Evolutionary conservation across 2,329 filamentous ascomycete species (phyloP).

Genomic region (Arthroderma uncinatum): DNA sequence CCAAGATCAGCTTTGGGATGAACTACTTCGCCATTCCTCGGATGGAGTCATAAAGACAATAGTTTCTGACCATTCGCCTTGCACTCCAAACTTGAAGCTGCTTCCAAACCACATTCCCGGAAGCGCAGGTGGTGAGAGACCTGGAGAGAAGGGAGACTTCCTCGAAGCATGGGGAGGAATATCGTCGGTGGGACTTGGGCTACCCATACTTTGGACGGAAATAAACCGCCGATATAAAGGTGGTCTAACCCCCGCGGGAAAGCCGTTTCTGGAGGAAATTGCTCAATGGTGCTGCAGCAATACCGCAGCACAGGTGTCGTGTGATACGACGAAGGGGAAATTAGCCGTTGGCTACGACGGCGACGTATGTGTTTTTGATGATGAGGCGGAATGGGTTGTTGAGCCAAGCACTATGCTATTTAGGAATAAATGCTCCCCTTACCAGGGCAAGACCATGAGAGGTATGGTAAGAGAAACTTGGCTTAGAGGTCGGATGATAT

Average conservation of each 20-base stretch:
- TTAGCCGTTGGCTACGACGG: constrained; percentile 73
- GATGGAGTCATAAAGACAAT: constrained; percentile 82
- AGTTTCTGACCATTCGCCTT: constrained; percentile 91
- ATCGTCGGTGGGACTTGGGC: constrained; percentile 79
- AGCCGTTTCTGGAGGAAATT: constrained; percentile 56
- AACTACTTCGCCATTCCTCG: constrained; percentile 48
- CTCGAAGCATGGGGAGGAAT: constrained; percentile 96
- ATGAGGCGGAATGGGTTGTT: constrained; percentile 65
- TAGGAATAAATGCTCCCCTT: constrained; percentile 84
- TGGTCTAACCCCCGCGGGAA: constrained; percentile 20
- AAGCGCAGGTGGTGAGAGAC: constrained; percentile 23
- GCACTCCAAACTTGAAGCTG: constrained; percentile 87
- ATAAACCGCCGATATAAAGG: constrained; percentile 39
- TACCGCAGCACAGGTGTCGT: constrained; percentile 77
- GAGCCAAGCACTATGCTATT: constrained; percentile 75
- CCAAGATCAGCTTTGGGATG: constrained; percentile 76
- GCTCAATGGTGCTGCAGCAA: constrained; percentile 76
- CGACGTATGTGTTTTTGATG: constrained; percentile 87
- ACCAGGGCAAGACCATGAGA: constrained; percentile 66
- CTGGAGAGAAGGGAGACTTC: constrained; percentile 60
- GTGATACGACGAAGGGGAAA: constrained; percentile 71
- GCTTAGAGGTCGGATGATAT: constrained; percentile 67
- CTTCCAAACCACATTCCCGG: constrained; percentile 60
- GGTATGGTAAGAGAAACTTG: constrained; percentile 79
- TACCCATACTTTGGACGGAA: constrained; percentile 81